Evolutionary conservation across 768 basidiomycete species (phyloP).

Genomic region (Coprinellus micaceus): DNA sequence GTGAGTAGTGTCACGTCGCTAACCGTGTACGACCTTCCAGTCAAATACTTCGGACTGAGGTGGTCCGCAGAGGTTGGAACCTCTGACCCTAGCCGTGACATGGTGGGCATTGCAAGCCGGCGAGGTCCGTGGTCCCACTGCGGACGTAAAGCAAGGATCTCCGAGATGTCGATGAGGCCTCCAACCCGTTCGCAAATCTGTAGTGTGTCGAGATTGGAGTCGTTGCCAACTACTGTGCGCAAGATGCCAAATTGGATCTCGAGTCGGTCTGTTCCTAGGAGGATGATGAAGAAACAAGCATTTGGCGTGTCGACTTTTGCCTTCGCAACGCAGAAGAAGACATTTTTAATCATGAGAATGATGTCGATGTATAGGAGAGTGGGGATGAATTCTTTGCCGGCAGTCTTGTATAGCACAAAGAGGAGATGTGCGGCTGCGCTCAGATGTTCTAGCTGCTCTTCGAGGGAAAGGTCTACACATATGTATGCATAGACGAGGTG

Average conservation of each 20-base stretch:
- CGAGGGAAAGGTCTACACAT: slow-evolving; percentile 23
- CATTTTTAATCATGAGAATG: slow-evolving; percentile 37
- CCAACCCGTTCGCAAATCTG: slow-evolving; percentile 24
- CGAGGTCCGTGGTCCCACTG: slow-evolving; percentile 33
- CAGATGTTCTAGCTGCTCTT: slow-evolving; percentile 30
- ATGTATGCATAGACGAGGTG: slow-evolving; percentile 29
- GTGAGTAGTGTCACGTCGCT: slow-evolving; percentile 22
- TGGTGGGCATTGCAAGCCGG: slow-evolving; percentile 22
- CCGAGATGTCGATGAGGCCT: slow-evolving; percentile 24
- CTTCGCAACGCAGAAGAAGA: slow-evolving; percentile 35
- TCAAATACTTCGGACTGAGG: slow-evolving; percentile 24
- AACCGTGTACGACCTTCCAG: slow-evolving; percentile 21
- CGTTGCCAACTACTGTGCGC: slow-evolving; percentile 28
- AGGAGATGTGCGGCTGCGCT: slow-evolving; percentile 30
- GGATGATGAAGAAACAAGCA: slow-evolving; percentile 27
- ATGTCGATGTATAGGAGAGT: slow-evolving; percentile 27
- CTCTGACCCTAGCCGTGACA: slow-evolving; percentile 14
- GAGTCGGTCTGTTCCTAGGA: slow-evolving; percentile 32
- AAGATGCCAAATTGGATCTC: slow-evolving; percentile 30
- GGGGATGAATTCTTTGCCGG: slow-evolving; percentile 19
- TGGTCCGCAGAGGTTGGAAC: slow-evolving; percentile 25
- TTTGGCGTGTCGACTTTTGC: slow-evolving; percentile 26
- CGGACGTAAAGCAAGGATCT: slow-evolving; percentile 30
- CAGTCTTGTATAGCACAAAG: slow-evolving; percentile 13
- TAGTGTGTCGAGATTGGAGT: slow-evolving; percentile 23